Base-by-base conservation (phyloP, 2,329 filamentous ascomycete genomes). In the Kalaharituber pfeilii region DNA sequence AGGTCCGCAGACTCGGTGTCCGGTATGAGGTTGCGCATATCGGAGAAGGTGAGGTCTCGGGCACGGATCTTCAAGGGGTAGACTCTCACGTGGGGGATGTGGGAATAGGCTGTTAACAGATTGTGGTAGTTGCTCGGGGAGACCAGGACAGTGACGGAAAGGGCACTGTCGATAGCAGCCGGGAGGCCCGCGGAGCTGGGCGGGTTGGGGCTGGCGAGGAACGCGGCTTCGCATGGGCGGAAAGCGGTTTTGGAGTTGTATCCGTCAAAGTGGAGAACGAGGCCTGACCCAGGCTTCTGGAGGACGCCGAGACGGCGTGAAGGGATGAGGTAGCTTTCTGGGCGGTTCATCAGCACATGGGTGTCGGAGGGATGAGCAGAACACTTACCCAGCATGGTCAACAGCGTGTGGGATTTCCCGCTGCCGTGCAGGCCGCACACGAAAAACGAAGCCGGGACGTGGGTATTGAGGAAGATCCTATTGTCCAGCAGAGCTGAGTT, bases 231-330 rank as follows among this genome's bases (percentile, higher is more conserved):
- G 54, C 78, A 80, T 0, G 78, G 72, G 0, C 68, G 69, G 11
- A 73, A 73, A 1, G 70, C 66, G 0, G 64, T 61, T 47, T 75
- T 72, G 0, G 71, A 75, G 11, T 71, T 69, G 57, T 75, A 77
- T 0, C 71, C 72, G 59, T 81, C 78, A 56, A 80, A 83, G 57
- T 83, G 78, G 50, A 84, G 82, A 0, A 83, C 74, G 0, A 84
- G 66, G 0, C 76, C 78, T 0, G 77, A 76, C 0, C 82, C 66
- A 0, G 78, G 78, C 0, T 67, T 67, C 0, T 71, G 69, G 1
- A 80, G 67, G 0, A 65, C 63, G 5, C 73, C 75, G 15, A 55
- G 50, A 0, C 73, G 67, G 0, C 65, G 60, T 0, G 69, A 74
- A 0, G 65, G 60, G 1, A 78, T 65, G 0, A 82, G 66, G 33